Base-by-base conservation (phyloP, 495 filamentous ascomycete genomes). In the Usnea hakonensis region DNA sequence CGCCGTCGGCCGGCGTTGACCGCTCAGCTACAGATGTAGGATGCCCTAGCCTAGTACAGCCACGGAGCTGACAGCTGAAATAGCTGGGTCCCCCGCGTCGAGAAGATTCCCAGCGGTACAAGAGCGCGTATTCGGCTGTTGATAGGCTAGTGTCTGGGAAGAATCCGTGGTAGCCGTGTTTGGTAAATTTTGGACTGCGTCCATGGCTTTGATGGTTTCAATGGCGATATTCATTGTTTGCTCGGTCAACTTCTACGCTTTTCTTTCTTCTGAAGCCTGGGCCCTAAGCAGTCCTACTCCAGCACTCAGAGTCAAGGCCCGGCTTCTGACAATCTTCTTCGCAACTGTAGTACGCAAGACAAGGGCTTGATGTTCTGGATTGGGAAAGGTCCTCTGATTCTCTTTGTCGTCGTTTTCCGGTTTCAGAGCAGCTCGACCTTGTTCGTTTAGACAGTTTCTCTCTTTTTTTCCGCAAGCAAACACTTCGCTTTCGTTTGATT, bases 31-130 rank as follows among this genome's bases (percentile, higher is more conserved):
- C 36, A 54, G 37, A 55, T 48, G 58, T 61, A 61, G 48, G 46
- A 30, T 32, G 13, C 26, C 14, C 23, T 4, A 30, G 13, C 26
- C 46, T 30, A 50, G 11, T 50, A 16, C 26, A 50, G 46, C 46
- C 10, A 30, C 46, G 13, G 13, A 50, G 38, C 60, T 62, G 41
- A 62, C 6, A 5, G 14, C 23, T 38, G 2, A 13, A 38, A 11
- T 33, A 57, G 41, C 30, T 17, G 17, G 30, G 30, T 14, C 14
- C 52, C 17, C 26, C 28, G 1, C 16, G 13, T 5, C 36, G 52
- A 7, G 60, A 62, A 37, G 41, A 44, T 32, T 55, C 52, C 48
- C 37, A 62, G 17, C 52, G 53, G n/a, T 62, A 54, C 52, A 62
- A 50, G 35, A 50, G 56, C 32, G 60, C 60, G 5, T 44, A 62